phyloP scores from a whole-genome alignment of 495 filamentous ascomycete species.

The Copromyces sp. region DNA sequence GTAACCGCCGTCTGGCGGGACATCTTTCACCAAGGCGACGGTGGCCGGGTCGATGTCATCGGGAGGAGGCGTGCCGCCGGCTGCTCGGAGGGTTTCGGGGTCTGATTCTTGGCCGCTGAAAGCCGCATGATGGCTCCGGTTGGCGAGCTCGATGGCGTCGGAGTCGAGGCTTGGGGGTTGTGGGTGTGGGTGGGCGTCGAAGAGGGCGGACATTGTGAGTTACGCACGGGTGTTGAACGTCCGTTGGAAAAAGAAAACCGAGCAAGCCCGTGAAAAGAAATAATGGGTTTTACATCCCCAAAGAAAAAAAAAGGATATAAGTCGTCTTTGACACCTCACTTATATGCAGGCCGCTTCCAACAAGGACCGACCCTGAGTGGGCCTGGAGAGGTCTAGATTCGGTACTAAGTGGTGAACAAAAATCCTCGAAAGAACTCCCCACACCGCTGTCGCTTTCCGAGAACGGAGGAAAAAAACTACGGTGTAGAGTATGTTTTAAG shows the following conservation, averaged over 20 bases:
- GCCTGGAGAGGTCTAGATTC: background rate
- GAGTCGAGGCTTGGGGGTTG: background rate
- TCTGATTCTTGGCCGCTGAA: background rate
- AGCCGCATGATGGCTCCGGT: background rate
- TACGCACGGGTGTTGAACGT: background rate
- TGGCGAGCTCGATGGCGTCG: background rate
- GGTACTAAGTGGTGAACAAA: background rate
- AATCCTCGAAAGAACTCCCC: background rate
- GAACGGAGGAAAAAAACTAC: background rate
- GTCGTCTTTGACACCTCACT: background rate
- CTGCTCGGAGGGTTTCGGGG: background rate
- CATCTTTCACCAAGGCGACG: slow-evolving; percentile 3
- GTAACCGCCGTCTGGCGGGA: slow-evolving; percentile 48
- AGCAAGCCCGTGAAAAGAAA: background rate
- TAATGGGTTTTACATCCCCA: background rate
- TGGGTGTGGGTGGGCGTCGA: background rate
- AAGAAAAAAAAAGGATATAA: background rate
- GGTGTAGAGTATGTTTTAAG: background rate
- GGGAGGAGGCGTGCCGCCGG: background rate
- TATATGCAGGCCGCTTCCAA: background rate
- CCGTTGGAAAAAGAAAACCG: background rate
- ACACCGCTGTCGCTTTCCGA: background rate
- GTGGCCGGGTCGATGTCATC: background rate
- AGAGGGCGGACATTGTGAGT: background rate
- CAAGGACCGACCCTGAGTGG: background rate